Evolutionary conservation across 2,329 filamentous ascomycete genomes (phyloP), one percentile per base, ranked within the genome.

Genomic region (Diplodia corticola): DNA sequence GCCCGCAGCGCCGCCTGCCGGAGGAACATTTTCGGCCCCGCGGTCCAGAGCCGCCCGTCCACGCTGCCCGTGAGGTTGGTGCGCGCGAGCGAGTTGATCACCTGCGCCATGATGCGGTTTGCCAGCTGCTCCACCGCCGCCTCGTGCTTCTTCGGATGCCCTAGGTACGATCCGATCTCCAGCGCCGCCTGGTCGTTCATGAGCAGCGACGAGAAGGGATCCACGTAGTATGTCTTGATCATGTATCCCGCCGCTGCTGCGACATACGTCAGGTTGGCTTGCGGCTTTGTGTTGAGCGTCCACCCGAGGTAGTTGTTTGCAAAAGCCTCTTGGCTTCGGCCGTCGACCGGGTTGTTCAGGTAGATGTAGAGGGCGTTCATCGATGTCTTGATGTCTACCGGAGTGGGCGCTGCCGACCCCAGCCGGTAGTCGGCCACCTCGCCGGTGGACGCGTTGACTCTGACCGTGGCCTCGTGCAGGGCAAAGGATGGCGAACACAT

Each of bases 301-400:
- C 33, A 64, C 5, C 61, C 49, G 17, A 64, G 20, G 49, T 64
- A 35, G 63, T 49, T 57, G 15, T 12, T 7, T 0, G 63, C 50
- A 37, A 65, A 65, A 2, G 37, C 63, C 12, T 57, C 24, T n/a
- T 57, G 51, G 15, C 37, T 65, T 5, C 63, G 37, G 3, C 51
- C 63, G 22, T 65, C 63, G 20, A 65, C 26, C 4, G 63, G 63
- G n/a, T 65, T 57, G 30, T 57, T 65, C 28, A 65, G n/a, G 51
- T 65, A 65, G 28, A 57, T 49, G 51, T 65, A 65, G 12, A 55
- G 30, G 9, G 63, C 63, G 3, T 17, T 35, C 35, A 49, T 57
- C 3, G 63, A 57, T 20, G 51, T 65, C 40, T 65, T 26, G 5
- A 65, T 57, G 28, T 57, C 51, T 17, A 57, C 28, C 6, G 40